phyloP scores from a whole-genome alignment of 2,329 filamentous ascomycete genomes.

The Tolypocladium inflatum region DNA sequence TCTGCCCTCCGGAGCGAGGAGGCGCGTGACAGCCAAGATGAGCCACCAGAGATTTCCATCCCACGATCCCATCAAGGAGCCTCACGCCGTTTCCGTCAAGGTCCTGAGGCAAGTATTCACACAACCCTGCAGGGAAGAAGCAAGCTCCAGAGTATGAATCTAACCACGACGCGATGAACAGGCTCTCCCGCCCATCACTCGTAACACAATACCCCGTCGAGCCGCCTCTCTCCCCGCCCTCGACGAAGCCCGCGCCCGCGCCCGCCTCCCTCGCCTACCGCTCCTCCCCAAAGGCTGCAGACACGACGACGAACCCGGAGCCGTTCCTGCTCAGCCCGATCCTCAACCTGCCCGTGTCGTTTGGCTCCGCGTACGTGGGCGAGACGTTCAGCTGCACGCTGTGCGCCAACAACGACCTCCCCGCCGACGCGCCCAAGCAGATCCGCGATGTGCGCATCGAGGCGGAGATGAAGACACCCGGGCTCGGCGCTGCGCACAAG shows the following conservation, averaged over 20 bases:
- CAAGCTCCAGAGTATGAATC: neutral
- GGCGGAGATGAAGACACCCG: conserved; percentile 91
- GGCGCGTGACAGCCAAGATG: conserved; percentile 25
- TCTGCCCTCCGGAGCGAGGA: neutral
- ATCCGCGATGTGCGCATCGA: conserved; percentile 74
- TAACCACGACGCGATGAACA: conserved; percentile 21
- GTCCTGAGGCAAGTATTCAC: conserved; percentile 48
- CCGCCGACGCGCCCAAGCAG: conserved; percentile 25
- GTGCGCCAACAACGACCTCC: conserved; percentile 81
- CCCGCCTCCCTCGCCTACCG: conserved; percentile 68
- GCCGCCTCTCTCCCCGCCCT: conserved; percentile 32
- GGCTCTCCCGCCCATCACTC: conserved; percentile 73
- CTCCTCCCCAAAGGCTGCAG: conserved; percentile 14
- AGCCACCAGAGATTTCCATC: conserved; percentile 50
- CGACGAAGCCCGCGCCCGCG: conserved; percentile 27
- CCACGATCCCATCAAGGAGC: conserved; percentile 57
- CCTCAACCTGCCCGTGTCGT: conserved; percentile 80
- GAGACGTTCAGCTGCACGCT: conserved; percentile 92
- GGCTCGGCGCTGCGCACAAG: conserved; percentile 46
- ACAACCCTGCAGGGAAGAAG: neutral
- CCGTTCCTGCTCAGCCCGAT: conserved; percentile 52
- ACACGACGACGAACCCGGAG: conserved; percentile 31
- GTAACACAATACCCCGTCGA: conserved; percentile 59
- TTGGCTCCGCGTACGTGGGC: conserved; percentile 91
- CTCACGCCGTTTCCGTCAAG: conserved; percentile 71